Evolutionary conservation across 768 basidiomycete species (phyloP), one percentile per base, ranked within the genome.

Genomic region (Lactarius sp.): DNA sequence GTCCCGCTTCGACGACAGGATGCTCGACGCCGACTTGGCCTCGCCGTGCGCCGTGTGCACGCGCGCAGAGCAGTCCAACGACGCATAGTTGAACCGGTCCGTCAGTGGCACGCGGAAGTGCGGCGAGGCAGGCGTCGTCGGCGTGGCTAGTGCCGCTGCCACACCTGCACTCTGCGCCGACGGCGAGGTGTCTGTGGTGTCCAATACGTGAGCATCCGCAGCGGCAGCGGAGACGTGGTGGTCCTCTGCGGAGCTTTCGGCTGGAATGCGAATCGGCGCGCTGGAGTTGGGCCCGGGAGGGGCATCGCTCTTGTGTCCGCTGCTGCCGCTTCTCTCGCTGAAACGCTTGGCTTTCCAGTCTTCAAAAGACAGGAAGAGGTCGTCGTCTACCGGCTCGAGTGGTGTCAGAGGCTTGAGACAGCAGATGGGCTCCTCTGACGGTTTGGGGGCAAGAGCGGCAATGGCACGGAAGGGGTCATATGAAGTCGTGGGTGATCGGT

Each of bases 11-110:
- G 85, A 87, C 34, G 90, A 88, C 9, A 99, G 81, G 59, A 99
- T 90, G 1, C 90, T 83, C 0, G 87, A 84, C 0, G 92, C 77
- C 2, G 90, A 92, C 70, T 94, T 94, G 37, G 94, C 88, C 2
- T 82, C 81, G 34, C 83, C 81, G 72, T 96, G 94, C 0, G 93
- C 79, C 8, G 81, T 82, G 74, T 96, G 95, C 31, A 98, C 87
- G 14, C 93, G 87, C 2, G 96, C 95, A 1, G 92, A 93, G 72
- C 97, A 99, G 73, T 98, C 96, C 62, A 87, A 72, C 56, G 85
- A 86, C 47, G 97, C 97, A 70, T 96, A 98, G 75, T 99, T 97
- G 80, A 95, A 97, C 49, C 94, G 82, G 77, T 95, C 92, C 13
- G 82, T 86, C 49, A 91, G 76, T 1, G 90, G 90, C 6, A 92